phyloP scores from a whole-genome alignment of 495 filamentous ascomycete species.

The Aeminium ludgeri region DNA sequence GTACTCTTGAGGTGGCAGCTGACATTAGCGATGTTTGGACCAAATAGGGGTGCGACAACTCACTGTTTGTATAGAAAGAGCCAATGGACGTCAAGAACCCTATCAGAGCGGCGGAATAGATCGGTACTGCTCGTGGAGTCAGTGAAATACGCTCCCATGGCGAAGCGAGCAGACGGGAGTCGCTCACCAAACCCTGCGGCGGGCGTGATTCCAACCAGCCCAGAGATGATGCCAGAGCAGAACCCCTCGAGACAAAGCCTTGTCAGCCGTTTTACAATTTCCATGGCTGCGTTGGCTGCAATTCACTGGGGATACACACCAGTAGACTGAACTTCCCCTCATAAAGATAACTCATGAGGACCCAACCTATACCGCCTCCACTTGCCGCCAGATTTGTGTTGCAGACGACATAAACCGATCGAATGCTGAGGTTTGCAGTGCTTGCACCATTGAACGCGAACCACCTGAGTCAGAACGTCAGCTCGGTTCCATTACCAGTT shows the following conservation, averaged over 20 bases:
- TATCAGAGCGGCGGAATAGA: constrained; percentile 12
- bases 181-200: constrained; percentile 23
- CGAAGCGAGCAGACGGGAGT: no score
- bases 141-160: no score
- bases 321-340: constrained; percentile 18
- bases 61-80: constrained; percentile 8
- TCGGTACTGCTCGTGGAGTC: constrained; percentile 5
- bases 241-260: constrained; percentile 18
- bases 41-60: no score
- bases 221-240: constrained; percentile 45
- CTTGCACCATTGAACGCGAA: constrained; percentile 20
- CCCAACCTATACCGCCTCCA: constrained; percentile 17
- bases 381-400: constrained; percentile 20
- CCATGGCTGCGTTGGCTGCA: no score
- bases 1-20: constrained; percentile 2
- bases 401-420: constrained; percentile 15
- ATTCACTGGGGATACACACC: no score
- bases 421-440: constrained; percentile 14
- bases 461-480: neutral
- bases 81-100: constrained; percentile 9
- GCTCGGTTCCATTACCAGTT: neutral
- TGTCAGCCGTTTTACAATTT: no score
- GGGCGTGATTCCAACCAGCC: constrained; percentile 45
- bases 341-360: constrained; percentile 14
- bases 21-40: no score